Evolutionary conservation across 106 monocot species (phyloP), one percentile per base, ranked within the genome.

Genomic region (Agapanthus africanus): DNA sequence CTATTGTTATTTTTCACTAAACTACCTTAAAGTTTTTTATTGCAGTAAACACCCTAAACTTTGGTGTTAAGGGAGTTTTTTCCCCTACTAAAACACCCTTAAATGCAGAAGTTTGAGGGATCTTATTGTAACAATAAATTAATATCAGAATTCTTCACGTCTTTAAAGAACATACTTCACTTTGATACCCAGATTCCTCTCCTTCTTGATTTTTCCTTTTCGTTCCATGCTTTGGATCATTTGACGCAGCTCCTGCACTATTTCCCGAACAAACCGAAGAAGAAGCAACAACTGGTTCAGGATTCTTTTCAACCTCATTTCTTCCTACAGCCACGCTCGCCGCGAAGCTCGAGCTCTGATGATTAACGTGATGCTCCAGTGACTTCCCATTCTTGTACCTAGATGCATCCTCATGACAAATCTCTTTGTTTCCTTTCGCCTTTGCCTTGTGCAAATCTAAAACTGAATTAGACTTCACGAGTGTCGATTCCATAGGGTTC

Each of bases 121-220:
- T n/a, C n/a, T n/a, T n/a, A n/a, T n/a, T n/a, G n/a, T n/a, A n/a
- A n/a, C n/a, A 61, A 35, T 35, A 5, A n/a, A 7, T 33, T 61
- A 19, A 28, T 32, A 38, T 28, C 28, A 28, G 15, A 38, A 39
- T 38, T 39, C 1, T 61, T 61, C 61, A 47, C 6, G 46, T 47
- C 46, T 47, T 47, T 4, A 5, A 47, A 47, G 1, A 44, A 47
- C 85, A 73, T 78, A 95, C 94, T 44, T 91, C 94, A 31, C 75
- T 80, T 6, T 72, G 82, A 42, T 79, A 78, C 15, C 67, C 79
- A 49, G 80, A 79, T 54, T 85, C 91, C 23, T 91, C 94, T 7
- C 57, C 59, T n/a, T n/a, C n/a, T n/a, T n/a, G n/a, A 21, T 21
- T 60, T 60, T 86, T 95, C 72, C 82, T 77, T 71, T 91, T 91